Evolutionary conservation across 345 rosid species (phyloP).

Genomic region (Murraya paniculata): DNA sequence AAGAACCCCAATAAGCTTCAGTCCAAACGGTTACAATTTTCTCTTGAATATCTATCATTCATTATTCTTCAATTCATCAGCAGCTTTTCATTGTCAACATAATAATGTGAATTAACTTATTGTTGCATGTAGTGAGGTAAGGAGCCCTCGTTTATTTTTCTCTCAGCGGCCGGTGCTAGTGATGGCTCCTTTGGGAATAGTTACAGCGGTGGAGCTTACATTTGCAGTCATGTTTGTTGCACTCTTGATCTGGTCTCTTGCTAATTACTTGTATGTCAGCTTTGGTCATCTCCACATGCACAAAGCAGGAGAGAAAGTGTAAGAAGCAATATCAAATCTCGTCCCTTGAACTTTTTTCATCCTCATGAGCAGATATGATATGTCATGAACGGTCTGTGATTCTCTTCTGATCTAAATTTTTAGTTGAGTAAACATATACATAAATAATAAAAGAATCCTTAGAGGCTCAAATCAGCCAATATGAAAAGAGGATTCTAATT

Average conservation of each 20-base stretch:
- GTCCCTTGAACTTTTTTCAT: too few relatives aligned
- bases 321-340: background rate
- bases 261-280: constrained; percentile 48
- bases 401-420: background rate
- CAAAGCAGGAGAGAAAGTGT: constrained; percentile 36
- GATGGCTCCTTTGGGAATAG: constrained; percentile 60
- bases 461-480: too few relatives aligned
- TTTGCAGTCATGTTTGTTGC: constrained; percentile 55
- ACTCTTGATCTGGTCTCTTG: constrained; percentile 49
- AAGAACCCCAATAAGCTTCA: constrained; percentile 24
- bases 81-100: background rate
- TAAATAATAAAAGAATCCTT: too few relatives aligned
- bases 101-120: background rate
- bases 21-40: constrained; percentile 29
- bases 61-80: background rate
- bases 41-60: background rate
- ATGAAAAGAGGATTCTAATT: too few relatives aligned
- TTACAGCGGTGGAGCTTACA: constrained; percentile 45
- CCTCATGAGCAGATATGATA: too few relatives aligned
- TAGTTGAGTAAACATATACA: too few relatives aligned
- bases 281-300: constrained; percentile 44
- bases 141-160: background rate
- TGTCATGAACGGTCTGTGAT: too few relatives aligned
- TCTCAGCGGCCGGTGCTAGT: constrained; percentile 43
- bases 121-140: background rate